phyloP scores from a whole-genome alignment of 140 eudicot species.

The Anethum foeniculum region DNA sequence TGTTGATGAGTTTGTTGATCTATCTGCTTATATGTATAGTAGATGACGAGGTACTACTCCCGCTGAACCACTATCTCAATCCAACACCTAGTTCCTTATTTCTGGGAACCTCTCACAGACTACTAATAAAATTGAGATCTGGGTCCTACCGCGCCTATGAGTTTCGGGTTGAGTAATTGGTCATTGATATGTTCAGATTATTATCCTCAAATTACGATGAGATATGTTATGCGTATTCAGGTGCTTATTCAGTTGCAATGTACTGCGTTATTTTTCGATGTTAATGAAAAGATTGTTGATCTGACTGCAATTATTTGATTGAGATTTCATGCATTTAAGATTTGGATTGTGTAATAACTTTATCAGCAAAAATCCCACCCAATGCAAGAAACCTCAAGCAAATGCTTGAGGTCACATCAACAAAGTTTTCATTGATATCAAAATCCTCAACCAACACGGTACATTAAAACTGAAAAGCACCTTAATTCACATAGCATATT shows the following conservation, averaged over 20 bases:
- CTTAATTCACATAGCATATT: no score
- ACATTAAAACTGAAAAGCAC: no score
- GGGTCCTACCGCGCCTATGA: conserved; percentile 58
- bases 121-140: conserved; percentile 24
- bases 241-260: conserved; percentile 59
- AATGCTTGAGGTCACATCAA: no score
- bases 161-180: conserved; percentile 37
- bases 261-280: conserved; percentile 54
- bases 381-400: no score
- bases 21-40: conserved; percentile 14
- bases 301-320: conserved; percentile 58
- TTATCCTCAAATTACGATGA: conserved; percentile 40
- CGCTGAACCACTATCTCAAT: conserved; percentile 16
- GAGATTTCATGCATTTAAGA: conserved; percentile 32
- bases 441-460: no score
- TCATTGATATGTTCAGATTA: conserved; percentile 40
- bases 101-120: conserved; percentile 21
- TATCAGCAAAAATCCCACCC: no score
- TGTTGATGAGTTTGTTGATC: conserved; percentile 32
- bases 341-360: no score
- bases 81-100: conserved; percentile 25
- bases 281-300: conserved; percentile 48
- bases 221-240: conserved; percentile 70
- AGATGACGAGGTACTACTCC: conserved; percentile 22
- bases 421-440: no score